A percentile compares a stretch with the other conserved stretches of the same genome.
These are phyloP conservation scores for Astrocystis sublimbata DNA, from an alignment of 495 filamentous ascomycete species.

Conservation along the genomic window DNA sequence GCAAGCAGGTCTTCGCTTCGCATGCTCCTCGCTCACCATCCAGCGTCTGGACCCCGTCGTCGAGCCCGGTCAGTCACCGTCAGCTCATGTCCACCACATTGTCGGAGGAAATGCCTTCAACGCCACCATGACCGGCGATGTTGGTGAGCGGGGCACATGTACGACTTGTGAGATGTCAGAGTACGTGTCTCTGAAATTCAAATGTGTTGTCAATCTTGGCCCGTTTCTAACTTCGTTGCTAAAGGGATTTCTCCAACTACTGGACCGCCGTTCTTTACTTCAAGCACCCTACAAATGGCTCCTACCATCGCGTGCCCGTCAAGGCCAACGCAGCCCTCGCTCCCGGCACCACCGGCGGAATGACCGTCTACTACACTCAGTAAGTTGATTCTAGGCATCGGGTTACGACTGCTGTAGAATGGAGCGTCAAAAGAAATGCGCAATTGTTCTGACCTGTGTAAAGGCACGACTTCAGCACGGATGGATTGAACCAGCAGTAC, in stretches of 20 bases:
- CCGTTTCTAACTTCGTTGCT: neutral
- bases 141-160: slow-evolving; percentile 42
- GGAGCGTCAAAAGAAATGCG: too few relatives aligned
- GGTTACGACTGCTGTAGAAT: slow-evolving; percentile 45
- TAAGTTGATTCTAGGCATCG: slow-evolving; percentile 22
- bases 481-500: slow-evolving; percentile 39
- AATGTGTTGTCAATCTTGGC: neutral
- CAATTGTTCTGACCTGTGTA: slow-evolving; percentile 52
- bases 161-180: slow-evolving; percentile 49
- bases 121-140: slow-evolving; percentile 47
- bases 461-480: slow-evolving; percentile 43
- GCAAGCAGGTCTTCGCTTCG: slow-evolving; percentile 49
- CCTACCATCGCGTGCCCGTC: slow-evolving; percentile 51
- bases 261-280: slow-evolving; percentile 56
- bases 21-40: slow-evolving; percentile 47
- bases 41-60: slow-evolving; percentile 51
- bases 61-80: slow-evolving; percentile 45
- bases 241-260: slow-evolving; percentile 48
- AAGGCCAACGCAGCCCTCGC: slow-evolving; percentile 47
- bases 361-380: slow-evolving; percentile 57
- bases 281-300: slow-evolving; percentile 50
- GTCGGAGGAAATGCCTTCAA: slow-evolving; percentile 54
- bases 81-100: slow-evolving; percentile 52
- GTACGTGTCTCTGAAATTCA: neutral
- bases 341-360: slow-evolving; percentile 49